These are phyloP conservation scores for Proteromonas lacertae DNA, from an alignment of 352 stramenopile species.

Conservation along the genomic window DNA sequence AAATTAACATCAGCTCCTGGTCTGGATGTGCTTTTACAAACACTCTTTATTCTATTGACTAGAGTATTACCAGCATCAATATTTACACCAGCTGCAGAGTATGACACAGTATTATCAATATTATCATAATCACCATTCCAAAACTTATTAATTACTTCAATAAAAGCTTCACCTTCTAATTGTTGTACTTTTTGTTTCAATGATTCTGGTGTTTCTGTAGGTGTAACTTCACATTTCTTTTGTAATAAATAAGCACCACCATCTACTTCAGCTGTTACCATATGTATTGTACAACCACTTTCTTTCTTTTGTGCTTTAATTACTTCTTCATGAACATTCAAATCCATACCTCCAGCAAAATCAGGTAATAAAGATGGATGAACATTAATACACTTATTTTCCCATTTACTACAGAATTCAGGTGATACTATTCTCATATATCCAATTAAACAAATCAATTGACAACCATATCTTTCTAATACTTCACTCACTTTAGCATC, in stretches of 20 bases:
- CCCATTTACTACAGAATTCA: constrained; percentile 64
- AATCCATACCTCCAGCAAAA: constrained; percentile 95
- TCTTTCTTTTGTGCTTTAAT: constrained; percentile 68
- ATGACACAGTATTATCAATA: constrained; percentile 19
- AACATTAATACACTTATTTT: constrained; percentile 83
- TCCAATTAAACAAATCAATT: constrained; percentile 84
- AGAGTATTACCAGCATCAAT: constrained; percentile 81
- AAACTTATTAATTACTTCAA: constrained; percentile 31
- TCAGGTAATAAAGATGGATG: constrained; percentile 91
- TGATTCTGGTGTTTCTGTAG: constrained; percentile 42
- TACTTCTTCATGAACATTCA: constrained; percentile 87
- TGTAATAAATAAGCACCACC: constrained; percentile 86
- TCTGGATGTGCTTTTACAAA: constrained; percentile 75
- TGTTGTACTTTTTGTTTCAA: constrained; percentile 85
- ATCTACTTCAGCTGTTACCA: constrained; percentile 86
- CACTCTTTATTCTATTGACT: constrained; percentile 84
- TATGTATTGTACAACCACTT: constrained; percentile 89
- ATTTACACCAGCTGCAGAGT: constrained; percentile 80
- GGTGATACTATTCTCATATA: constrained; percentile 97
- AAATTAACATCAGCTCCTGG: constrained; percentile 75
- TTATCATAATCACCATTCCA: constrained; percentile 5
- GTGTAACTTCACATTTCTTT: constrained; percentile 47
- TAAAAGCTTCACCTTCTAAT: constrained; percentile 68
- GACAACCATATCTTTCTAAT: constrained; percentile 53
- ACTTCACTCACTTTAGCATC: constrained; percentile 65